Conservation (phyloP, 164 flowering plant species). For the Nelumbo lutea region DNA sequence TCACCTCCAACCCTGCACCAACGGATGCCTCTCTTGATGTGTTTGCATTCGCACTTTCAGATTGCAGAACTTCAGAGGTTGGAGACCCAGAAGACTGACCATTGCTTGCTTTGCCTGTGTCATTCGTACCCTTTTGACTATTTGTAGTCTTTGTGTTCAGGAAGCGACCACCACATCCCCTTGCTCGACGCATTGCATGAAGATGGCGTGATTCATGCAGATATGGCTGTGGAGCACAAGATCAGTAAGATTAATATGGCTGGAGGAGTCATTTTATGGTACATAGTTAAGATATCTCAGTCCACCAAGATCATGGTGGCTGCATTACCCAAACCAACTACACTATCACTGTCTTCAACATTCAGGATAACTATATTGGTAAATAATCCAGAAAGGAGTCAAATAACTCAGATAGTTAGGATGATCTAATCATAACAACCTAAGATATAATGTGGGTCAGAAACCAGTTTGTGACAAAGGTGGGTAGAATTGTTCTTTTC, state of each 20-base stretch:
- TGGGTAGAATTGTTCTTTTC: not conserved
- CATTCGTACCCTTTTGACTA: constrained; percentile 22
- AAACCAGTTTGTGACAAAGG: not conserved
- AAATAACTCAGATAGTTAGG: not conserved
- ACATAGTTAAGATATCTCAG: too few relatives aligned
- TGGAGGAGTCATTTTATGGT: not conserved
- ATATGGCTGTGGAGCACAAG: constrained; percentile 53
- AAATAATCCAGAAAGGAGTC: not conserved
- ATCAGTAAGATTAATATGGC: not conserved
- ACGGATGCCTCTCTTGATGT: constrained; percentile 39
- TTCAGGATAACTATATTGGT: too few relatives aligned
- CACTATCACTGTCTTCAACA: too few relatives aligned
- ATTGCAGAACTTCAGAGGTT: constrained; percentile 56
- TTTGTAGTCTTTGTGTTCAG: constrained; percentile 47
- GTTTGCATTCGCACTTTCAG: constrained; percentile 44
- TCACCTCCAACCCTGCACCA: constrained; percentile 51
- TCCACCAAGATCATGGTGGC: too few relatives aligned
- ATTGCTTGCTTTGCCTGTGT: constrained; percentile 16
- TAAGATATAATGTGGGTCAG: not conserved
- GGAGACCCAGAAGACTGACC: constrained; percentile 33
- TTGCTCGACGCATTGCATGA: constrained; percentile 84
- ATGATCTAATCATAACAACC: not conserved
- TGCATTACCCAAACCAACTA: too few relatives aligned
- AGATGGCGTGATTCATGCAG: constrained; percentile 88
- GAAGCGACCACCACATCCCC: constrained; percentile 90